Evolutionary conservation across 2,329 filamentous ascomycete genomes (phyloP).

Genomic region (Claviceps purpurea): DNA sequence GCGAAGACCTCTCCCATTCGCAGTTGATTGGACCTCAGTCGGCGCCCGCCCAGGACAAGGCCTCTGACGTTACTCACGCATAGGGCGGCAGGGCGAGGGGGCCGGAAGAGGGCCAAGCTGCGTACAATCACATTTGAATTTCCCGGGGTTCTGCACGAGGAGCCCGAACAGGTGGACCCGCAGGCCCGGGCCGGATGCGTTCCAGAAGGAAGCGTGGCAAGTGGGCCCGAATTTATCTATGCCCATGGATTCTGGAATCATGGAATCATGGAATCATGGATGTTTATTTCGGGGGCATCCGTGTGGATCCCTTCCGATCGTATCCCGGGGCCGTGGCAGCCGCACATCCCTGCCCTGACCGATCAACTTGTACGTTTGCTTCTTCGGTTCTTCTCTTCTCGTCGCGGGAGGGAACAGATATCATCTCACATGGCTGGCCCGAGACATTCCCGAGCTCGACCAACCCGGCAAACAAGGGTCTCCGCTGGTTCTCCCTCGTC

Average conservation of each 20-base stretch:
- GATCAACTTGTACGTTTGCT: slow-evolving; percentile 13
- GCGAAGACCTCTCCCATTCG: neutral
- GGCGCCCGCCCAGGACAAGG: neutral
- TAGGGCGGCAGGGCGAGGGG: neutral
- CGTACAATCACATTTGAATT: neutral
- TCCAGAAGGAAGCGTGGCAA: neutral
- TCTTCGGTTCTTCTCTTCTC: neutral
- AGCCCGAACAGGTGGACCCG: neutral
- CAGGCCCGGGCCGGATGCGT: neutral
- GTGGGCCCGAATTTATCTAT: slow-evolving; percentile 2
- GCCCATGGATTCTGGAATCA: too few relatives aligned
- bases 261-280: slow-evolving; percentile 4
- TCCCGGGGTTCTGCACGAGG: neutral
- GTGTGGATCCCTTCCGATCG: slow-evolving; percentile 14
- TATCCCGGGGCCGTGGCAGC: slow-evolving; percentile 11
- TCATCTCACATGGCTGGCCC: slow-evolving; percentile 18
- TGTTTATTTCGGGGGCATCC: slow-evolving; percentile 11
- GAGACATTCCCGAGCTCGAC: slow-evolving; percentile 17
- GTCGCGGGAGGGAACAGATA: slow-evolving; percentile 3
- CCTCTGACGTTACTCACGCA: neutral
- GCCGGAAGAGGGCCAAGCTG: neutral
- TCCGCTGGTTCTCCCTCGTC: slow-evolving; percentile 17
- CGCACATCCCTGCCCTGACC: slow-evolving; percentile 12
- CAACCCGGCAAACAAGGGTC: slow-evolving; percentile 12
- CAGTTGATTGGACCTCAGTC: neutral